Conservation (phyloP, 257 asterid species). For the Marsdenia floribunda region DNA sequence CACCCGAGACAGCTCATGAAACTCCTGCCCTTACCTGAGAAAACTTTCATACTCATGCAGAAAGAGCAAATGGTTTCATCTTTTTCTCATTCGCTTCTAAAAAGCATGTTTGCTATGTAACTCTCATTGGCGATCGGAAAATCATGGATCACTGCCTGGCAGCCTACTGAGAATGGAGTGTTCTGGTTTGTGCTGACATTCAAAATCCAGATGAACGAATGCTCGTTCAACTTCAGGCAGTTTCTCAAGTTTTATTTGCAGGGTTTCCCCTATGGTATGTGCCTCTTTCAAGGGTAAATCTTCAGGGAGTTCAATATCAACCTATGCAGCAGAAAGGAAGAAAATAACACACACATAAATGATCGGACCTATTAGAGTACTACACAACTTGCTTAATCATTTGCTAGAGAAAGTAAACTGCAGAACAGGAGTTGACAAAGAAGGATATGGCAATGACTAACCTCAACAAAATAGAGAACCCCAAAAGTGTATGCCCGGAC, state of each 20-base stretch:
- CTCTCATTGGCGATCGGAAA: neutral
- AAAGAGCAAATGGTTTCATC: neutral
- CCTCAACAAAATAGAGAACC: constrained; percentile 86
- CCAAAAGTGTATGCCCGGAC: constrained; percentile 97
- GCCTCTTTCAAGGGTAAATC: constrained; percentile 84
- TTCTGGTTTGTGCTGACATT: constrained; percentile 87
- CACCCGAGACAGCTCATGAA: neutral
- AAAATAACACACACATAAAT: neutral
- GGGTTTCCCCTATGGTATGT: constrained; percentile 68
- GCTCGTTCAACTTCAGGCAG: constrained; percentile 93
- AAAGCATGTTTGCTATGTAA: neutral
- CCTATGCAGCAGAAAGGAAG: constrained; percentile 30
- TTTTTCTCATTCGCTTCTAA: no score
- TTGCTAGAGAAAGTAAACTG: neutral
- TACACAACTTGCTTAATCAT: neutral
- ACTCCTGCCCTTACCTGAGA: neutral
- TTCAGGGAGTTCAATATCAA: constrained; percentile 83
- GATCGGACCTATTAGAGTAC: no score
- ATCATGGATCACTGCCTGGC: constrained; percentile 65
- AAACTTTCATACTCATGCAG: neutral
- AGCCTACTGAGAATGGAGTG: constrained; percentile 70
- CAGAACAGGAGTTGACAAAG: neutral
- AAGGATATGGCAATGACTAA: constrained; percentile 20
- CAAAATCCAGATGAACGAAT: constrained; percentile 78
- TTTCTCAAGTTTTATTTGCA: constrained; percentile 76